Base-by-base conservation (phyloP, 345 rosid genomes). In the Barbarea vulgaris region DNA sequence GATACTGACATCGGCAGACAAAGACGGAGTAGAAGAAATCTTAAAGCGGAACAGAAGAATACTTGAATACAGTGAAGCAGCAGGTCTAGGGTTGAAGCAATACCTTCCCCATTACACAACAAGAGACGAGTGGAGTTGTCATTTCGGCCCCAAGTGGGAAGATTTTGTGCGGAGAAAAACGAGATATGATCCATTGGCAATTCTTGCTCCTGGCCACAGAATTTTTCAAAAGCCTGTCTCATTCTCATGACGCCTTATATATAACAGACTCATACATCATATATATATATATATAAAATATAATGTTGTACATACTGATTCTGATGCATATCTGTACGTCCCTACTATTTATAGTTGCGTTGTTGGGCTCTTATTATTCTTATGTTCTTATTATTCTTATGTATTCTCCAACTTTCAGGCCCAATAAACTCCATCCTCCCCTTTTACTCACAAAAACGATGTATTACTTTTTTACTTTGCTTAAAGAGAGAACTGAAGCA, bases 191-290 rank as follows among this genome's bases (percentile, higher is more conserved):
- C 97, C 98, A 22, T 44, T 90, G 74, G 94, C 88, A 68, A 88
- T 89, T 73, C 95, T 94, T 30, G 96, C 97, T 25, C 98, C 98
- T 19, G 97, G 98, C 62, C 98, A 91, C 51, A 60, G 91, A 74
- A 90, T 94, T 67, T 94, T 94, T 82, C 85, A 80, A 48, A 93
- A 90, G 84, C 72, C 83, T 17, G 67, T 70, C 48, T 70, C 85
- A 3, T 53, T 13, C 82, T 84, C 89, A 24, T 24, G 25, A 24
- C 25, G n/a, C n/a, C n/a, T n/a, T n/a, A n/a, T n/a, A n/a, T n/a
- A n/a, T n/a, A n/a, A n/a, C n/a, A n/a, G n/a, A n/a, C n/a, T n/a
- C n/a, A n/a, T n/a, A n/a, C n/a, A n/a, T n/a, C n/a, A n/a, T n/a
- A n/a, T n/a, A n/a, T n/a, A n/a, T n/a, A n/a, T n/a, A n/a, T n/a